Conservation (phyloP, 2,329 filamentous ascomycete species). For the Colletotrichum liaoningense region DNA sequence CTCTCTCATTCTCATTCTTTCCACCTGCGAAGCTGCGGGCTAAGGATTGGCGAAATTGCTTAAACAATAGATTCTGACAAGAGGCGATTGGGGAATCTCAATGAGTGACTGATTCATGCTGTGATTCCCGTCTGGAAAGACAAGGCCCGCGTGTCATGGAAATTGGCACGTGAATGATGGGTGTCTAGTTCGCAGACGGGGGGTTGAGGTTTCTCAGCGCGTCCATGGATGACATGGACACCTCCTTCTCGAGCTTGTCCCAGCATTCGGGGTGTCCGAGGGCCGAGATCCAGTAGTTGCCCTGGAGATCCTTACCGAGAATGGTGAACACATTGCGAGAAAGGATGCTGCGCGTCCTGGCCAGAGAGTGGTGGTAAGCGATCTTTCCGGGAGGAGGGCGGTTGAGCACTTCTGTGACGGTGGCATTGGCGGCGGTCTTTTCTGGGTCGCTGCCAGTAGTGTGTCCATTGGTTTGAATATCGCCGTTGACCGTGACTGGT, state of each 20-base stretch:
- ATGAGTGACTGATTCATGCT: background rate
- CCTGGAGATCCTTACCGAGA: slow-evolving; percentile 43
- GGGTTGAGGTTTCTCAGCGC: background rate
- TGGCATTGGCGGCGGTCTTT: slow-evolving; percentile 4
- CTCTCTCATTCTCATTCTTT: background rate
- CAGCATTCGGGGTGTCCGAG: slow-evolving; percentile 41
- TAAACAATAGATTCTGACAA: background rate
- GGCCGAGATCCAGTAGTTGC: slow-evolving; percentile 43
- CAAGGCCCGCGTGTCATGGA: background rate
- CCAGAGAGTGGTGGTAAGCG: slow-evolving; percentile 30
- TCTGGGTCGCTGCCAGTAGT: slow-evolving; percentile 12
- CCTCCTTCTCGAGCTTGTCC: slow-evolving; percentile 41
- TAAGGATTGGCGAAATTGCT: background rate
- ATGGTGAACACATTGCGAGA: slow-evolving; percentile 33
- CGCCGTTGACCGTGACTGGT: background rate
- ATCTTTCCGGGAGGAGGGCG: slow-evolving; percentile 32
- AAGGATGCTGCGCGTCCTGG: slow-evolving; percentile 27
- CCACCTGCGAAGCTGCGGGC: background rate
- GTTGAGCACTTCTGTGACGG: background rate
- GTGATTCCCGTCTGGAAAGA: background rate
- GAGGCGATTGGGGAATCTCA: background rate
- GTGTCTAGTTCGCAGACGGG: background rate
- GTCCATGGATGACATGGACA: slow-evolving; percentile 5
- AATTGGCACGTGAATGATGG: background rate
- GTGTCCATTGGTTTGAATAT: background rate